Base-by-base conservation (phyloP, 129 eudicot species). In the Flaveria linearis region DNA sequence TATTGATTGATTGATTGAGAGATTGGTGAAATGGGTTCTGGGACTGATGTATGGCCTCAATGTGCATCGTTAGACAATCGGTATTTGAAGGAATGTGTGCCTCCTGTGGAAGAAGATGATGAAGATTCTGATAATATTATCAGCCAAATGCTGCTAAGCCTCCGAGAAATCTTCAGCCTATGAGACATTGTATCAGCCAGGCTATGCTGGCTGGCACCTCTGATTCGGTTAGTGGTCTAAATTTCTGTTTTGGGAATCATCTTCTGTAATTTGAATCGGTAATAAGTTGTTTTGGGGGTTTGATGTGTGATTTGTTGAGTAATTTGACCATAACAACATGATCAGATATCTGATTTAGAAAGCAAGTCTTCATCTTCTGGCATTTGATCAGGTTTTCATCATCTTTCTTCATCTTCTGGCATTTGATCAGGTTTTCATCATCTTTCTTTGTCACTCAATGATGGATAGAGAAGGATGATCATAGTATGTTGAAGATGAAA, bases 171-270 rank as follows among this genome's bases (percentile, higher is more conserved):
- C 77, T 77, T 52, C 81, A 88, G 5, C 68, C 81, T 25, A 85
- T 88, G 80, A 69, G 97, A 63, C 95, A 91, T 82, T 76, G 88
- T 68, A 80, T 87, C 23, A 91, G 97, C 89, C 90, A 88, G 76
- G 88, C 84, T 11, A 63, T 83, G 67, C 82, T 91, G 88, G 83
- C 75, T 33, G 92, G 84, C 66, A 75, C 78, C 74, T 79, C 82
- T 77, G 69, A 80, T 71, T 79, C 83, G 86, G 90, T 88, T 33
- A 77, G 88, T 90, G 2, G 51, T 28, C 61, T 12, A 30, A 8
- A 64, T 20, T 67, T 18, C 51, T 23, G 28, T 23, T 30, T 2
- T 16, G 10, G 9, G 60, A 53, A 53, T 18, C 28, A 56, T 56
- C 4, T 56, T 56, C 9, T 56, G 62, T 56, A 20, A 56, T 18